Base-by-base conservation (phyloP, 176 grass and related monocot genomes). In the Raddia distichophylla region DNA sequence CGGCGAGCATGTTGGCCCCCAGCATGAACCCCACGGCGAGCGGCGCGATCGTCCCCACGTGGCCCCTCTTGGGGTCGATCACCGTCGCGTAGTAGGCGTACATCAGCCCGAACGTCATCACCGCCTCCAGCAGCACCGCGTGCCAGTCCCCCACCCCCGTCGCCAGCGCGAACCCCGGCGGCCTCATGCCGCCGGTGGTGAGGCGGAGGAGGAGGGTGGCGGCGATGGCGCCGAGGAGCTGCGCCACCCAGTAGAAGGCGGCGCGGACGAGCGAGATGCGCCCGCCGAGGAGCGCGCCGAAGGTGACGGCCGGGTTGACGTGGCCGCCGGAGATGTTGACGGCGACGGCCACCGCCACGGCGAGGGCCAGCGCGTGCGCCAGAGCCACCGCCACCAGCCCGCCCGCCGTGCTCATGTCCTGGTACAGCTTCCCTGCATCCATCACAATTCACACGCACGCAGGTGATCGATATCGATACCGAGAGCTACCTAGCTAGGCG, bases 51-150 rank as follows among this genome's bases (percentile, higher is more conserved):
- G 90, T 98, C 67, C 93, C 93, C 0, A 93, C 14, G 68, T 80
- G 18, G 7, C 93, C 89, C 6, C 93, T 76, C 86, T 95, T 99
- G 33, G 96, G 93, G 79, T 99, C 93, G 73, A 99, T 80, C 34
- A 76, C 77, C 59, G 93, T 99, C 69, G 91, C 93, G 67, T 95
- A 99, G 90, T 93, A 91, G 42, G 96, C 80, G 86, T 99, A 99
- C 67, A 89, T 83, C 57, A 99, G 90, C 2, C 91, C 93, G 78
- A 99, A 99, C 8, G 93, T 99, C 88, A 99, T 73, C 45, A 60
- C 59, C 67, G 90, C 94, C 87, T 99, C 96, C 0, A 99, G 93
- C 13, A 95, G 77, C 58, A 99, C 84, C 5, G 91, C 96, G 76
- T 99, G 88, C 96, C 90, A 90, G 47, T 93, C 96, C 7, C 84